phyloP scores from a whole-genome alignment of 768 basidiomycete genomes.

The Termitomyces sp. region DNA sequence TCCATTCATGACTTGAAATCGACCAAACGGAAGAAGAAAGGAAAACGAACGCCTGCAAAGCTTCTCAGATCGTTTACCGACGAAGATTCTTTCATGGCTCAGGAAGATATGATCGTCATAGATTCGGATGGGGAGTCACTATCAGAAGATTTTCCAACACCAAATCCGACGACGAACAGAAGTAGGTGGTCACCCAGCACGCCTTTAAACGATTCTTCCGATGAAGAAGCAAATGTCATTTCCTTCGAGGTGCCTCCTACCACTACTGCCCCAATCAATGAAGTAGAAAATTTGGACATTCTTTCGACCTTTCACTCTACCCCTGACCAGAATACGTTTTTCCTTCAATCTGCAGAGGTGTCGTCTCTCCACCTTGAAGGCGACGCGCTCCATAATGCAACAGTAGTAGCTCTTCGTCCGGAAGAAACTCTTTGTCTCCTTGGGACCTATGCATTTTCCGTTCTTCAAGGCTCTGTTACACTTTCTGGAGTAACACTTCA shows the following conservation, averaged over 20 bases:
- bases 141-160: slow-evolving; percentile 12
- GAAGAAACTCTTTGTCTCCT: slow-evolving; percentile 61
- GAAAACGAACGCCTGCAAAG: slow-evolving; percentile 10
- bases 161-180: slow-evolving; percentile 15
- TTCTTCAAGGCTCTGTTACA: slow-evolving; percentile 59
- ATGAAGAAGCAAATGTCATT: slow-evolving; percentile 33
- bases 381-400: slow-evolving; percentile 10
- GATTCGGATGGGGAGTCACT: slow-evolving; percentile 31
- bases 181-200: slow-evolving; percentile 62
- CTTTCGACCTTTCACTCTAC: slow-evolving; percentile 52
- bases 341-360: slow-evolving; percentile 37
- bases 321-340: slow-evolving; percentile 41
- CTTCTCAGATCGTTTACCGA: slow-evolving; percentile 29
- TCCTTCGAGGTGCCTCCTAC: slow-evolving; percentile 9
- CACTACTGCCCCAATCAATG: neutral
- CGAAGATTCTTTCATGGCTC: slow-evolving; percentile 26
- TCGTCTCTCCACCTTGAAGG: slow-evolving; percentile 23
- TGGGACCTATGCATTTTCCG: slow-evolving; percentile 58
- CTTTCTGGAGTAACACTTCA: slow-evolving; percentile 52
- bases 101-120: slow-evolving; percentile 36
- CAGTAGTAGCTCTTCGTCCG: slow-evolving; percentile 40
- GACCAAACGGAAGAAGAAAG: slow-evolving; percentile 22
- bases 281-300: slow-evolving; percentile 12
- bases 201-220: slow-evolving; percentile 44
- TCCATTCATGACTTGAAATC: slow-evolving; percentile 20